Evolutionary conservation across 805 yeast genomes (phyloP), one percentile per base, ranked within the genome.

Genomic region (Clavispora asparagi): DNA sequence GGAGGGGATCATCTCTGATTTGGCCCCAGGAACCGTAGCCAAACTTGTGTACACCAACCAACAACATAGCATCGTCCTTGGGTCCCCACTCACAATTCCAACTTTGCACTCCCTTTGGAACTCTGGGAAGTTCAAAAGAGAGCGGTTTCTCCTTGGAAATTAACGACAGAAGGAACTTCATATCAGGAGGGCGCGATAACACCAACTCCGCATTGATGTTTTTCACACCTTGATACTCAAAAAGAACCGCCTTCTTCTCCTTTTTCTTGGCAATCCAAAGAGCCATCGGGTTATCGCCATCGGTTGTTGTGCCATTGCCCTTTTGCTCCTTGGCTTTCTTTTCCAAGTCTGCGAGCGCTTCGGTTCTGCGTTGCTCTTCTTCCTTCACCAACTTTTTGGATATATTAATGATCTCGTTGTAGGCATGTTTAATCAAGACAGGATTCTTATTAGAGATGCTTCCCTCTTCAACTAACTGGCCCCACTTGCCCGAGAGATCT

Each of bases 1-100:
- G 74, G 43, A 88, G 77, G 1, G 99, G 98, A 67, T 94, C 99
- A 67, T 94, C 99, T 60, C 99, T 76, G 40, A 94, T 91, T 59
- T 87, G 91, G 3, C 77, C 63, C 99, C 99, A 94, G 1, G 96
- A 83, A 14, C 98, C 98, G 64, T 89, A 91, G 0, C 99, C 99
- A 65, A 91, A 91, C 66, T 88, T 90, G 59, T 79, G 77, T 19
- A 92, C 86, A 52, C 99, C 99, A 31, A 87, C 79, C 50, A 94
- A 64, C 44, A 94, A 73, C 81, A 82, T 86, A 43, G 90, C 86
- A 63, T 94, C 99, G 61, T 94, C 96, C 29, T 74, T 79, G 12
- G 76, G 73, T 3, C 74, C 73, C 99, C 99, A 94, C 27, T 81
- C 82, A 57, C 96, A 87, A 43, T 79, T 78, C 99, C 99, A 94